phyloP scores from a whole-genome alignment of 1,284 basidiomycete species.

The Ganoderma lingzhi region DNA sequence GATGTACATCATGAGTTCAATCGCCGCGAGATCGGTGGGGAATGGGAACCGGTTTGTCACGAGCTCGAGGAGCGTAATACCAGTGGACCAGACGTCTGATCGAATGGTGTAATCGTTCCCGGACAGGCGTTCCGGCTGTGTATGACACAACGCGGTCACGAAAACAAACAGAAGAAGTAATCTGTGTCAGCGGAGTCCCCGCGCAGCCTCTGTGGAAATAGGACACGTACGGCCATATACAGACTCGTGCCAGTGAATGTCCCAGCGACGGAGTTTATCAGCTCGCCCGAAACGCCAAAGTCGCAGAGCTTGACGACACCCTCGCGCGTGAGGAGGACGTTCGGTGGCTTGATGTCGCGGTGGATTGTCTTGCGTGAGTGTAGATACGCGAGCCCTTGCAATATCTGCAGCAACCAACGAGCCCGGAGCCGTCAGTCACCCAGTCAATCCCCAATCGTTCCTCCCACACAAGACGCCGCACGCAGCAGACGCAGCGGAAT shows the following conservation, averaged over 20 bases:
- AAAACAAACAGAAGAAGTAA: slow-evolving; percentile 2
- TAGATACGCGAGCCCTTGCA: slow-evolving; percentile 93
- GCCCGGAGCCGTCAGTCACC: slow-evolving; percentile 22
- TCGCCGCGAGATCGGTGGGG: slow-evolving; percentile 89
- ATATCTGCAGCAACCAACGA: slow-evolving; percentile 57
- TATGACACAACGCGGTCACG: slow-evolving; percentile 21
- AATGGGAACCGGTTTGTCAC: slow-evolving; percentile 97
- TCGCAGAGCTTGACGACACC: slow-evolving; percentile 94
- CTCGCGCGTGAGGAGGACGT: slow-evolving; percentile 87
- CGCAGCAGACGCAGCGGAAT: slow-evolving; percentile 7
- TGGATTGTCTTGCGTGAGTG: slow-evolving; percentile 94
- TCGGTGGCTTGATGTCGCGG: slow-evolving; percentile 97
- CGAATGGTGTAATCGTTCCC: slow-evolving; percentile 92
- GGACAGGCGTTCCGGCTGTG: slow-evolving; percentile 91
- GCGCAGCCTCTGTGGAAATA: slow-evolving; percentile 26
- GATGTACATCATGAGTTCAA: slow-evolving; percentile 95
- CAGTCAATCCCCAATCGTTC: slow-evolving; percentile 12
- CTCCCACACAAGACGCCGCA: slow-evolving; percentile 5
- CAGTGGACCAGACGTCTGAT: slow-evolving; percentile 98
- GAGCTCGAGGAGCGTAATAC: slow-evolving; percentile 92
- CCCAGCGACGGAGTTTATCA: slow-evolving; percentile 90
- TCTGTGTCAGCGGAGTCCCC: slow-evolving; percentile 14
- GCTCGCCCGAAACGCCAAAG: slow-evolving; percentile 96
- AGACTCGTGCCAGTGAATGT: slow-evolving; percentile 98
- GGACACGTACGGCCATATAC: slow-evolving; percentile 91